Evolutionary conservation across 2,329 filamentous ascomycete genomes (phyloP), one percentile per base, ranked within the genome.

Genomic region (Aspergillus jensenii): DNA sequence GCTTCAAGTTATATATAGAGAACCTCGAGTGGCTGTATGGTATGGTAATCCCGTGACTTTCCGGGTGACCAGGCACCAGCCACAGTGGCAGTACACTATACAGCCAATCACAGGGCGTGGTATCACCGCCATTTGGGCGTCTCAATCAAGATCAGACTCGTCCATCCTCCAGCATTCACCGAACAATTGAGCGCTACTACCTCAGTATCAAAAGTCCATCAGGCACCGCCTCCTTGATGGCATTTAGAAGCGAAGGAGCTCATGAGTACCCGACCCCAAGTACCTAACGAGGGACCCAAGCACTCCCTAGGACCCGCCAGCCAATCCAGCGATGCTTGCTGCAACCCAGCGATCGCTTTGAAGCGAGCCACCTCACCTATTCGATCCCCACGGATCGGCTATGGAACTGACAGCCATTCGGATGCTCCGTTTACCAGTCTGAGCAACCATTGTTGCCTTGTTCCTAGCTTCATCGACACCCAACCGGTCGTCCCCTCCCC

Each of bases 121-220:
- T 55, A 71, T 72, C 71, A 73, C 70, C 71, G 69, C 63, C 60
- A 68, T 67, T 68, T 66, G 63, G 25, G 25, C 5, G 8, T 33
- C 40, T n/a, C 12, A 17, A n/a, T 12, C 41, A 17, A 25, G 23
- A 17, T 25, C 47, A 27, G 35, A 39, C 37, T 33, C 27, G 35
- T 50, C 53, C 39, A 12, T 44, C 25, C 15, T 43, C 33, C 21
- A 40, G 21, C 41, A 44, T 35, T 37, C 41, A 25, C 31, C 40
- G 39, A 45, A 35, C n/a, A 19, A 33, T 17, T 8, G 15, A 9
- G n/a, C 19, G 11, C 27, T 31, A 8, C 27, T 52, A n/a, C 21
- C 15, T 44, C 21, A 15, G 6, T 35, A 51, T 21, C 35, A 25
- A 40, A 27, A 27, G 17, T 25, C 47, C 19, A 40, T 50, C 33